Percentiles rank a stretch among this genome's conserved stretches.
Evolutionary conservation across 129 eudicot species (phyloP).

Genomic region (Ambrosia artemisiifolia): DNA sequence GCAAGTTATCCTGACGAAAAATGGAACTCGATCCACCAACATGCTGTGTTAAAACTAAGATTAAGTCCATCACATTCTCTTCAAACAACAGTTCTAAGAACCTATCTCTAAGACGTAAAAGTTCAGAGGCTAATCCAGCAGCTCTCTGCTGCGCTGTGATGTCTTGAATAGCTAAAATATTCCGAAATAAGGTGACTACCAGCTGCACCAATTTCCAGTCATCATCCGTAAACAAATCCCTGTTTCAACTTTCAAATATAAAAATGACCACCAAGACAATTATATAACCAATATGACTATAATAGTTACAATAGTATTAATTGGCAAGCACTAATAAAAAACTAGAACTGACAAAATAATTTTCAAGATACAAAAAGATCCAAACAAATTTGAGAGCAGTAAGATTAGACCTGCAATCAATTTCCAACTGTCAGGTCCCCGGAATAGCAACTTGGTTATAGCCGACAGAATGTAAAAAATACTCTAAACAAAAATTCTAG

Average conservation of each 20-base stretch:
- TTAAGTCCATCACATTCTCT: constrained; percentile 91
- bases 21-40: constrained; percentile 63
- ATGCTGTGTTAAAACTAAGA: constrained; percentile 80
- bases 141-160: constrained; percentile 69
- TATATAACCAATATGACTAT: constrained; percentile 8
- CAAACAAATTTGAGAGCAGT: not conserved
- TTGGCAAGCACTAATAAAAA: constrained; percentile 10
- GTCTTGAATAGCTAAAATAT: constrained; percentile 79
- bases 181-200: constrained; percentile 85
- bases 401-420: not conserved
- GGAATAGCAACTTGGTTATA: too few relatives aligned
- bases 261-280: not conserved
- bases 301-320: not conserved
- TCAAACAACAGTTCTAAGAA: constrained; percentile 71
- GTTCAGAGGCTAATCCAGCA: constrained; percentile 65
- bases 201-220: constrained; percentile 96
- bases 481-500: too few relatives aligned
- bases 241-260: constrained; percentile 31
- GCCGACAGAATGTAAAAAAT: too few relatives aligned
- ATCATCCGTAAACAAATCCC: constrained; percentile 85
- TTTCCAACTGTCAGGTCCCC: not conserved
- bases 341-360: not conserved
- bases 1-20: constrained; percentile 86
- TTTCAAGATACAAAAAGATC: constrained; percentile 15
- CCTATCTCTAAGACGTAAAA: constrained; percentile 66